Evolutionary conservation across 345 rosid genomes (phyloP), one percentile per base, ranked within the genome.

Genomic region (Euclidium syriacum): DNA sequence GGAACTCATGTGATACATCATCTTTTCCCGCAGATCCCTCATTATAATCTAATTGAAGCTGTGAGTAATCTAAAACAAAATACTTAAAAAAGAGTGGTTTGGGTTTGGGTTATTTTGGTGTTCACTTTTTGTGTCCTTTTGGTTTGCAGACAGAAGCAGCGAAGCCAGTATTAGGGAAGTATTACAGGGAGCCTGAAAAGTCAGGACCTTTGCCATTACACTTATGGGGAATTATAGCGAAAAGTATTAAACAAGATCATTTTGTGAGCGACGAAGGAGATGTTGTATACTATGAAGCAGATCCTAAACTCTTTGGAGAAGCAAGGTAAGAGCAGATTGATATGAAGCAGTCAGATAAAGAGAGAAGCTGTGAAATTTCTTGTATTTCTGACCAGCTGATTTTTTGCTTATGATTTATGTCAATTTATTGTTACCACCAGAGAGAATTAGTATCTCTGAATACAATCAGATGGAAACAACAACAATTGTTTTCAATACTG

Each of bases 11-110:
- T 91, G 51, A 73, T 91, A 38, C 98, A 91, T 65, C 96, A 91
- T 63, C 87, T 88, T 44, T 91, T 91, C 81, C 98, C 98, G 8
- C 98, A 91, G 69, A 91, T 91, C 81, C 98, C 98, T 23, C 98
- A 91, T 72, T 91, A 91, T 46, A 88, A 88, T 75, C 79, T 91
- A 55, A 59, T 86, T 15, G 98, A 91, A 81, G 98, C 98, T 4
- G 98, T 91, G 42, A 79, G 83, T 65, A 41, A 43, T n/a, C 3
- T 16, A 25, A 46, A 16, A 25, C 59, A 1, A 15, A 33, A 59
- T 16, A 51, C 39, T 3, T n/a, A n/a, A n/a, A n/a, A 17, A 32
- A 22, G 18, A 36, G 24, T 40, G 22, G 22, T 46, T 32, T 26
- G 32, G 19, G 16, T 25, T 44, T 23, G 49, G 44, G 27, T 39